Base-by-base conservation (phyloP, 1,284 basidiomycete species). In the Austroboletus rostrupii region DNA sequence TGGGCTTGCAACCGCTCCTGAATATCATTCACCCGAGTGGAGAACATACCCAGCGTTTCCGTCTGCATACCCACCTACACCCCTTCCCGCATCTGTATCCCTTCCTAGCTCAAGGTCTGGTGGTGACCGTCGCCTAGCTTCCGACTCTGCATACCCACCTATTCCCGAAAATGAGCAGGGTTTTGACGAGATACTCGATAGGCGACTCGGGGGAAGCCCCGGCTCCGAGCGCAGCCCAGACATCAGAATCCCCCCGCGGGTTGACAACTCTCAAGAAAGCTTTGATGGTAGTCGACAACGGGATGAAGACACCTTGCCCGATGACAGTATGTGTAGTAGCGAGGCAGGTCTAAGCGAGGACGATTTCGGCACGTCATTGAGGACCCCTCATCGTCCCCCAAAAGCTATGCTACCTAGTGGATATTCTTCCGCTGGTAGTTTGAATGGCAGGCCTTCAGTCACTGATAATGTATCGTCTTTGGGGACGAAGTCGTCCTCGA, bases 131-230 rank as follows among this genome's bases (percentile, higher is more conserved):
- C 50, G 55, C 53, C 55, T 57, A 50, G 19, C 53, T 36, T 48
- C 59, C 43, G 33, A 55, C 45, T 12, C 49, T 45, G 17, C 62
- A 54, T 62, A 70, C 48, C 57, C 63, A 7, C 59, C 58, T 38
- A 64, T 72, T 46, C 56, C 57, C 5, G 72, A 73, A 28, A 57
- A 64, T 53, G 62, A 51, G n/a, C 77, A 77, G 83, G 81, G 68
- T 77, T 78, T 76, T 78, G 64, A 60, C 50, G 64, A 64, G 78
- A 81, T 76, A 83, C 81, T 84, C 82, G 75, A 73, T 78, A 76
- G 70, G 63, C 76, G 71, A 67, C 78, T 73, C 76, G 76, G 79
- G 75, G 63, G 67, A 66, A 75, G 77, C 75, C 76, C 79, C 74
- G 71, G 75, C 76, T 77, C 72, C 69, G 77, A 71, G 68, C 67